Conservation (phyloP, 345 rosid genomes). For the Syzygium aqueum region DNA sequence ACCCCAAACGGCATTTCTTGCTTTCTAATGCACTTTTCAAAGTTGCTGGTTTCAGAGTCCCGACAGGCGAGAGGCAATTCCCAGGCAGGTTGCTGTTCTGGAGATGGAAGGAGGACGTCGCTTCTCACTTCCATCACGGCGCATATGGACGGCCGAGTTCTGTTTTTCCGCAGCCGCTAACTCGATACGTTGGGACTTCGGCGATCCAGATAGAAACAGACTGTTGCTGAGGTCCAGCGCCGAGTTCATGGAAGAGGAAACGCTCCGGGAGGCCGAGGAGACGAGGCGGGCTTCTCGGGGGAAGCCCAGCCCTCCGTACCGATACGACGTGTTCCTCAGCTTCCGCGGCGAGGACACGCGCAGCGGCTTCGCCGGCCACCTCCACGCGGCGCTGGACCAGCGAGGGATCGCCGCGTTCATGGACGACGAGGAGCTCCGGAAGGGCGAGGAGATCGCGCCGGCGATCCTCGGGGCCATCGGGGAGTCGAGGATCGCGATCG, state of each 20-base stretch:
- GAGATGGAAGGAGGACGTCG: no score
- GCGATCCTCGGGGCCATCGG: constrained; percentile 2
- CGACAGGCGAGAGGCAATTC: no score
- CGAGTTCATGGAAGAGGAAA: neutral
- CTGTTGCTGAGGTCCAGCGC: neutral
- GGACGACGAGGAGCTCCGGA: neutral
- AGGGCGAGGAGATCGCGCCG: constrained; percentile 1
- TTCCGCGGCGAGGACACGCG: constrained; percentile 18
- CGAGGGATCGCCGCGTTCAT: constrained; percentile 1
- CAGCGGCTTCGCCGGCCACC: constrained; percentile 4
- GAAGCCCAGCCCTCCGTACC: neutral
- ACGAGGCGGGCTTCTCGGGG: neutral
- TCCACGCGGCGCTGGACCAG: neutral
- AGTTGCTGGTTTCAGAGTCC: no score
- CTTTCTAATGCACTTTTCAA: no score
- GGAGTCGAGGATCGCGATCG: constrained; percentile 1
- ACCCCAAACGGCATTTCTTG: no score
- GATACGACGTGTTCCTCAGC: constrained; percentile 21
- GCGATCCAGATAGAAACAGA: neutral
- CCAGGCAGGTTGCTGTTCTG: no score
- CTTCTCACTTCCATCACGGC: no score
- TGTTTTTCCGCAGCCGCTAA: no score
- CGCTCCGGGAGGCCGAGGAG: neutral
- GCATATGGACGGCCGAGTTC: no score
- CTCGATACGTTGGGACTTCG: neutral